These are phyloP conservation scores for Fusarium drepaniforme DNA, from an alignment of 2,329 filamentous ascomycete species.

Conservation along the genomic window DNA sequence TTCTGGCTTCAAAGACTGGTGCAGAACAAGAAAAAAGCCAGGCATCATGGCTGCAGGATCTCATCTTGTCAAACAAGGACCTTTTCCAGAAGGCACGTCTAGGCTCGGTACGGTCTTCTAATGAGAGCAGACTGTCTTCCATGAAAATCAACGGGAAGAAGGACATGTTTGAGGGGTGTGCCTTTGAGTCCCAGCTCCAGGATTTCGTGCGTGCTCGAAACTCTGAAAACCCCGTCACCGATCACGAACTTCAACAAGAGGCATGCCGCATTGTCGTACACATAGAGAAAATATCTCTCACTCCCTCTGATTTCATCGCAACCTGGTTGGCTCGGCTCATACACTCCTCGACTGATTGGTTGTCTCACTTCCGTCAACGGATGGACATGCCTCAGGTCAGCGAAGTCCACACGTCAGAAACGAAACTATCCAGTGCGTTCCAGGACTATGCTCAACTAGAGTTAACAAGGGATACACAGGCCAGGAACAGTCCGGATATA, in stretches of 20 bases:
- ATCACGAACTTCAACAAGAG: conserved; percentile 31
- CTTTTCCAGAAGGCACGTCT: conserved; percentile 35
- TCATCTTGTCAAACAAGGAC: conserved; percentile 31
- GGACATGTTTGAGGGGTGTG: conserved; percentile 44
- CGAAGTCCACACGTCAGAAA: not conserved
- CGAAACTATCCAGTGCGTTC: not conserved
- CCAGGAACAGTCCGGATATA: not conserved
- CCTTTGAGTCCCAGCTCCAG: conserved; percentile 39
- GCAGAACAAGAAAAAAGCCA: not conserved
- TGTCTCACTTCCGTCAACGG: conserved; percentile 10
- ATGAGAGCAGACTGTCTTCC: conserved; percentile 31
- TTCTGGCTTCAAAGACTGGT: conserved; percentile 43
- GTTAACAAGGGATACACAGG: not conserved
- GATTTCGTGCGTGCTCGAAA: conserved; percentile 19
- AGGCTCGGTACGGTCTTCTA: conserved; percentile 39
- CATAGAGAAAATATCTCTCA: conserved; percentile 8
- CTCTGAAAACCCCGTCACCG: not conserved
- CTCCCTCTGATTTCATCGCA: conserved; percentile 25
- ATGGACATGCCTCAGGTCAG: not conserved
- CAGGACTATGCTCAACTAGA: not conserved
- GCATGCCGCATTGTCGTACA: conserved; percentile 27
- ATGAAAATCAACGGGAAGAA: conserved; percentile 44
- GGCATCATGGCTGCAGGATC: conserved; percentile 44
- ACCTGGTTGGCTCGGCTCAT: conserved; percentile 18
- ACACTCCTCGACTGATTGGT: conserved; percentile 19